phyloP scores from a whole-genome alignment of 2,329 filamentous ascomycete species.

The Fusarium avenaceum region DNA sequence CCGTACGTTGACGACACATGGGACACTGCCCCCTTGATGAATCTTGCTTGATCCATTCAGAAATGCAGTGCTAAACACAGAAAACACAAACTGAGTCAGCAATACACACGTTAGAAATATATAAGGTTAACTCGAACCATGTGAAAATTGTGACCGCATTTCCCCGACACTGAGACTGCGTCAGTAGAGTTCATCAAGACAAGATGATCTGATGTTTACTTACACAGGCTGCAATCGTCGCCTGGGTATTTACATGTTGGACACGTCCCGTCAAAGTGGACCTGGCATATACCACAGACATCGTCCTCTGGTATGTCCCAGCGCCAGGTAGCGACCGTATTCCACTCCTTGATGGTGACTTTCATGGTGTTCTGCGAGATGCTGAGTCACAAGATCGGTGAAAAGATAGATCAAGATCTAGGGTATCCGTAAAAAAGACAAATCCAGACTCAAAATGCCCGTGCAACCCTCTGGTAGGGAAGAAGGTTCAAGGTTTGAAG shows the following conservation, averaged over 20 bases:
- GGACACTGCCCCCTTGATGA: constrained; percentile 93
- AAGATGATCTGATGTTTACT: constrained; percentile 54
- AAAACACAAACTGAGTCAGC: constrained; percentile 29
- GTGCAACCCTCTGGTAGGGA: constrained; percentile 25
- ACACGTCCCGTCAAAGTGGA: constrained; percentile 97
- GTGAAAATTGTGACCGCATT: constrained; percentile 98
- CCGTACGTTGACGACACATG: constrained; percentile 94
- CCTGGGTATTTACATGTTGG: constrained; percentile 98
- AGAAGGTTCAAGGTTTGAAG: constrained; percentile 32
- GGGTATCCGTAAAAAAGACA: background rate
- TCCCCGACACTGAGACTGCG: constrained; percentile 77
- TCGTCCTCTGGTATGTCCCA: constrained; percentile 99
- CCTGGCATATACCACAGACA: constrained; percentile 97
- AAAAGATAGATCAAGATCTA: constrained; percentile 1
- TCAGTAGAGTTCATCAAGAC: constrained; percentile 31
- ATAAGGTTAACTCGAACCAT: constrained; percentile 72
- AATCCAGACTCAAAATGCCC: constrained; percentile 34
- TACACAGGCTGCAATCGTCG: constrained; percentile 93
- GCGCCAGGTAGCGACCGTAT: constrained; percentile 94
- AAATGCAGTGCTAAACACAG: constrained; percentile 83
- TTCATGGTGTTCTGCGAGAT: constrained; percentile 74
- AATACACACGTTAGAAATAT: constrained; percentile 9
- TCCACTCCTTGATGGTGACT: constrained; percentile 93
- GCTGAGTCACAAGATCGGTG: constrained; percentile 27
- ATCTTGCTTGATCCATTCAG: constrained; percentile 96